Evolutionary conservation across 805 yeast species (phyloP).

Genomic region (Metschnikowia dekortorum): DNA sequence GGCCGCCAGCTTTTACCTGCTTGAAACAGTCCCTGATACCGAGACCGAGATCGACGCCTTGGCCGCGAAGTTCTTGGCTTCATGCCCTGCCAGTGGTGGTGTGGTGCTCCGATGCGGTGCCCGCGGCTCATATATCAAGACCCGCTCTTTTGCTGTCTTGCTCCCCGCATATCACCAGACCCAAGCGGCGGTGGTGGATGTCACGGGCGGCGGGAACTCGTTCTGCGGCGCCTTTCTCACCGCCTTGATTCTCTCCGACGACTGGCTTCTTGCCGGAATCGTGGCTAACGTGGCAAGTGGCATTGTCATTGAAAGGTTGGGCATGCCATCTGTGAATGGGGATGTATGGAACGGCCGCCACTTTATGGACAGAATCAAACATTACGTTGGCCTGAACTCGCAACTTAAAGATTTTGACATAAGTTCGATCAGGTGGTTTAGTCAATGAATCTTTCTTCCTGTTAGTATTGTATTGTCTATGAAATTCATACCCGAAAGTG

Average conservation of each 20-base stretch:
- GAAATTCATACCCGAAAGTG: too few species aligned
- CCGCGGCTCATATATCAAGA: conserved; percentile 55
- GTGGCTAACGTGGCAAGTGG: conserved; percentile 80
- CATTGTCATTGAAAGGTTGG: conserved; percentile 73
- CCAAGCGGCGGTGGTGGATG: conserved; percentile 34
- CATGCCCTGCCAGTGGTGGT: conserved; percentile 41
- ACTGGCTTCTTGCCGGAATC: conserved; percentile 52
- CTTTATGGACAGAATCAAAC: conserved; percentile 40
- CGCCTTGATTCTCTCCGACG: conserved; percentile 49
- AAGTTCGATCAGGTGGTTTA: neutral
- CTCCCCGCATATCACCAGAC: conserved; percentile 71
- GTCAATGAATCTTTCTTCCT: neutral
- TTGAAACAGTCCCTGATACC: conserved; percentile 39
- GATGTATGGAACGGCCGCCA: conserved; percentile 59
- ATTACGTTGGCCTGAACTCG: conserved; percentile 28
- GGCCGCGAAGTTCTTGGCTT: conserved; percentile 15
- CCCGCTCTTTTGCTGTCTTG: conserved; percentile 35
- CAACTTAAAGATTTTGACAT: conserved; percentile 3
- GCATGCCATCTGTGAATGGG: conserved; percentile 50
- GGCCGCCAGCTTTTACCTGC: conserved; percentile 60
- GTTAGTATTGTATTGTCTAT: too few species aligned
- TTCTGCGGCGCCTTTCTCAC: conserved; percentile 46
- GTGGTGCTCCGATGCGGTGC: conserved; percentile 74
- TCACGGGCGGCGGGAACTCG: conserved; percentile 44
- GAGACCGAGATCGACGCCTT: conserved; percentile 33